Percentiles rank a stretch among this genome's conserved stretches.
phyloP scores from a whole-genome alignment of 352 stramenopile genomes.

The Globisporangium perplexum region DNA sequence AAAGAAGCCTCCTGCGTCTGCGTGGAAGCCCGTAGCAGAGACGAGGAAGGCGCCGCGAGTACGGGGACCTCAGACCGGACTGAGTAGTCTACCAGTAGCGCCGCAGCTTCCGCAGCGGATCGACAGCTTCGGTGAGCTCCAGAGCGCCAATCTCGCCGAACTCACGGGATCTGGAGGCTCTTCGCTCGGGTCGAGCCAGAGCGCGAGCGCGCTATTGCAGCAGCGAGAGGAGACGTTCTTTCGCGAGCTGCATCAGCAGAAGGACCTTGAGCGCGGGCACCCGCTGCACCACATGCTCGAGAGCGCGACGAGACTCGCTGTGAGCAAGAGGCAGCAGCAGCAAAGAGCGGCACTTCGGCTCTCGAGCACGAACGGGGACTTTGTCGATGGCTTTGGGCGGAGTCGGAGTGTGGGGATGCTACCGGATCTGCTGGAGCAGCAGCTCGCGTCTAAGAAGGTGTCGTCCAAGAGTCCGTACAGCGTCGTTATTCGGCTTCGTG shows the following conservation, averaged over 20 bases:
- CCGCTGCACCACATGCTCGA: slow-evolving; percentile 74
- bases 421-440: slow-evolving; percentile 33
- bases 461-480: slow-evolving; percentile 47
- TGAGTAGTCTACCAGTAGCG: slow-evolving; percentile 31
- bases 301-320: slow-evolving; percentile 34
- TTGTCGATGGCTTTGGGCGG: slow-evolving; percentile 19
- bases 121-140: slow-evolving; percentile 40
- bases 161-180: background rate
- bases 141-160: slow-evolving; percentile 14
- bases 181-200: background rate
- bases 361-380: background rate
- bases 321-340: slow-evolving; percentile 30
- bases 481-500: slow-evolving; percentile 35
- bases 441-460: slow-evolving; percentile 19
- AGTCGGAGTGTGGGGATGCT: slow-evolving; percentile 37
- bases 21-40: slow-evolving; percentile 50
- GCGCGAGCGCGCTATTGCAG: slow-evolving; percentile 2
- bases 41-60: background rate
- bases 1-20: slow-evolving; percentile 40
- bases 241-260: slow-evolving; percentile 57
- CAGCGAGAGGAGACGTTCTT: slow-evolving; percentile 69
- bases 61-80: slow-evolving; percentile 16
- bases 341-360: slow-evolving; percentile 30
- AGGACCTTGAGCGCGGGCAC: slow-evolving; percentile 37
- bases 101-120: slow-evolving; percentile 57